phyloP scores from a whole-genome alignment of 139 green algal species.

The Ettlia oleoabundans region DNA sequence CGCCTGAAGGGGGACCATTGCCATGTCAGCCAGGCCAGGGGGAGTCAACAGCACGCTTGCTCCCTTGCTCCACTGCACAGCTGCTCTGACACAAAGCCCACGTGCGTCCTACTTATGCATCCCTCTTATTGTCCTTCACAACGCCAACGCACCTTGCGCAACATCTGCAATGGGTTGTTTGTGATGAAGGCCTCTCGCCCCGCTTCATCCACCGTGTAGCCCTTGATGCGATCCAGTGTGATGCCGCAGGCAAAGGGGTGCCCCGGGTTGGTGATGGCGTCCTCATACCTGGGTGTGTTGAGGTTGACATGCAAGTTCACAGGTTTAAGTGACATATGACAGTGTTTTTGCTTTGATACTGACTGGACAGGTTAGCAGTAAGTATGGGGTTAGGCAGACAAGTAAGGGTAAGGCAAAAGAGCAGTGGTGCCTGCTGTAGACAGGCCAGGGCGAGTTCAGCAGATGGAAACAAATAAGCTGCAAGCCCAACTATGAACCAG shows the following conservation, averaged over 20 bases:
- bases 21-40: neutral
- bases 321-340: neutral
- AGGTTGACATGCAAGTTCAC: neutral
- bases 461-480: too few relatives aligned
- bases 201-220: conserved; percentile 86
- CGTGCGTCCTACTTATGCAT: too few relatives aligned
- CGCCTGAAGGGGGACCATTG: conserved; percentile 59
- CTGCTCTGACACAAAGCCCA: neutral
- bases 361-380: too few relatives aligned
- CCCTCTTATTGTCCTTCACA: too few relatives aligned
- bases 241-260: conserved; percentile 77
- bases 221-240: conserved; percentile 79
- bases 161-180: conserved; percentile 68
- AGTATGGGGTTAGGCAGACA: too few relatives aligned
- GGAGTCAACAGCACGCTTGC: neutral
- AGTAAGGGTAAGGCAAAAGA: too few relatives aligned
- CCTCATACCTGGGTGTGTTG: conserved; percentile 49
- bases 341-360: too few relatives aligned
- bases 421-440: too few relatives aligned
- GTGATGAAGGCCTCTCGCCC: conserved; percentile 84
- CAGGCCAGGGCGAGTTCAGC: too few relatives aligned
- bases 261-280: conserved; percentile 55
- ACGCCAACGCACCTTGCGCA: conserved; percentile 79
- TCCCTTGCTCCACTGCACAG: too few relatives aligned
- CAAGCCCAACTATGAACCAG: too few relatives aligned